Evolutionary conservation across 441 rosid species (phyloP), one percentile per base, ranked within the genome.

Genomic region (Bruguiera hainesii): DNA sequence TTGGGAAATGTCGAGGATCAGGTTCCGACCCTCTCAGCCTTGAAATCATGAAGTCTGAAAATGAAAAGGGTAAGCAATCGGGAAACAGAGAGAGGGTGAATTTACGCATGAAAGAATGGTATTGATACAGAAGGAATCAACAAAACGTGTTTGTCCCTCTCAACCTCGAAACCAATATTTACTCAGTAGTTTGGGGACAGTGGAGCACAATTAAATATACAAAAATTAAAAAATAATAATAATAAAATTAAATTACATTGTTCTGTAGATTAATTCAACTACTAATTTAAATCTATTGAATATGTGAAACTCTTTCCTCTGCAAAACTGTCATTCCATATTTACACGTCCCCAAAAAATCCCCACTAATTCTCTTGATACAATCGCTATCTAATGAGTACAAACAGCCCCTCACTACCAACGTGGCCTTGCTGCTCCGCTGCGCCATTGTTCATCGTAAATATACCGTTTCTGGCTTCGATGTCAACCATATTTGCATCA

Each of bases 141-240:
- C 61, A 73, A 33, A 28, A 39, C 48, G 67, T 73, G 46, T 53
- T 19, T 65, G 65, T 66, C 50, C 33, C 65, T 75, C 10, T 61
- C 67, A n/a, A 70, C 35, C 49, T 18, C 33, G 21, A 70, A 52
- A 59, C 33, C 37, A 69, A 16, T 46, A 25, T 64, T 55, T 33
- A 23, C 60, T 58, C 71, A 37, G 57, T 6, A 37, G 48, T 42
- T 42, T 42, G 13, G 15, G 16, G 48, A 13, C 48, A 13, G 15
- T 2, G 15, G 16, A 18, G 3, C 16, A 11, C 16, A 10, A 39
- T 11, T 39, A 39, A 39, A 39, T 15, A 13, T 18, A 3, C 16
- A 39, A 39, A 13, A 39, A 39, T 3, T 1, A 8, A 37, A 37
- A 7, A 35, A 35, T 1, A 35, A 29, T 7, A 7, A 35, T 1